Evolutionary conservation across 352 stramenopile species (phyloP).

Genomic region (Phytopythium aichiense): DNA sequence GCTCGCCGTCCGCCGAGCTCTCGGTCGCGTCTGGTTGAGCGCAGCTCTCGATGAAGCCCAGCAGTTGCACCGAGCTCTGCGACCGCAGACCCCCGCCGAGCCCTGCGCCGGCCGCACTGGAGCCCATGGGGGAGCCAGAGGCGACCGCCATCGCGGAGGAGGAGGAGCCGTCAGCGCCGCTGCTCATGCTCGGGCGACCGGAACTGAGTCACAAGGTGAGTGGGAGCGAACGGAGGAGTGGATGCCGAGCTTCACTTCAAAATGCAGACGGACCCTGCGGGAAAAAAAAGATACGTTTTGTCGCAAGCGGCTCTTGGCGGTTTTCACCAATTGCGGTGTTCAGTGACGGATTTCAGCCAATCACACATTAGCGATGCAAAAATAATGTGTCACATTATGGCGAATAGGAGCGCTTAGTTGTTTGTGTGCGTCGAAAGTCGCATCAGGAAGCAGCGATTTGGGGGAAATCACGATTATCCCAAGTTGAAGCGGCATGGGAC

Average conservation of each 20-base stretch:
- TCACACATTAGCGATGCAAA: neutral
- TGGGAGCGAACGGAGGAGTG: neutral
- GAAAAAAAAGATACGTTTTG: slow-evolving; percentile 4
- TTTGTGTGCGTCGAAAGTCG: neutral
- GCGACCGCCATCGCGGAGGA: neutral
- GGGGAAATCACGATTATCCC: neutral
- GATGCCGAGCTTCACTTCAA: neutral
- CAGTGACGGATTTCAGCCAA: neutral
- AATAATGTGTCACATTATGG: neutral
- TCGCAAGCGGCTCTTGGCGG: neutral
- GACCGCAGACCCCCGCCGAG: slow-evolving; percentile 41
- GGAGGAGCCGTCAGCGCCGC: neutral
- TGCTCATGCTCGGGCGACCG: neutral
- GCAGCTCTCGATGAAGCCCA: slow-evolving; percentile 73
- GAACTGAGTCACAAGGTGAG: neutral
- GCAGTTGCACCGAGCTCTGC: slow-evolving; percentile 81
- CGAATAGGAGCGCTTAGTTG: neutral
- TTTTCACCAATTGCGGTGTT: neutral
- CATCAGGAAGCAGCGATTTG: neutral
- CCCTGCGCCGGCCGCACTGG: neutral
- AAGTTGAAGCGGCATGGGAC: neutral
- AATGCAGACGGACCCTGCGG: slow-evolving; percentile 2
- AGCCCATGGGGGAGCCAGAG: neutral
- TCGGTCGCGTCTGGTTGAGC: slow-evolving; percentile 38
- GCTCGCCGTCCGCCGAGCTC: slow-evolving; percentile 57